phyloP scores from a whole-genome alignment of 1,139 yeast species.

The Suhomyces yuchorum region DNA sequence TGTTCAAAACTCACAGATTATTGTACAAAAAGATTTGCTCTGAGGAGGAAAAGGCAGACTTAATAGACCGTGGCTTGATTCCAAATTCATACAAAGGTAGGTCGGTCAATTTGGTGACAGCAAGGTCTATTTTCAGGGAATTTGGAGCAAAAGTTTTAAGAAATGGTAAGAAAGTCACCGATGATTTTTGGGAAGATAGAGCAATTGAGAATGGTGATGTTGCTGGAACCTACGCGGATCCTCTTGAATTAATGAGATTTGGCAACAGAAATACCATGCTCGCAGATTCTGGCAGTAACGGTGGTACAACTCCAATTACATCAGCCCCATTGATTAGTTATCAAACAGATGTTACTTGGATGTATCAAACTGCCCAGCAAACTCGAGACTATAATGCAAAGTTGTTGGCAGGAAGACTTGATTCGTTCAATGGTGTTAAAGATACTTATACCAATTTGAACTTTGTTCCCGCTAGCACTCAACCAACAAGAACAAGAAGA shows the following conservation, averaged over 20 bases:
- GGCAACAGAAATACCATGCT: constrained; percentile 16
- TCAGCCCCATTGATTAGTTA: constrained; percentile 46
- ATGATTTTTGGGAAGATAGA: constrained; percentile 85
- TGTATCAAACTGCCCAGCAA: constrained; percentile 79
- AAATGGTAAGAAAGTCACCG: constrained; percentile 79
- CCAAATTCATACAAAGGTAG: constrained; percentile 93
- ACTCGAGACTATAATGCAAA: constrained; percentile 69
- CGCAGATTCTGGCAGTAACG: constrained; percentile 17
- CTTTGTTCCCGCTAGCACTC: constrained; percentile 75
- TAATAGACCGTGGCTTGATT: constrained; percentile 78
- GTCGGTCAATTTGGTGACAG: constrained; percentile 86
- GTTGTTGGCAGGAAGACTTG: constrained; percentile 60
- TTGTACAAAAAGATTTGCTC: constrained; percentile 74
- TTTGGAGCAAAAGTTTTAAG: constrained; percentile 85
- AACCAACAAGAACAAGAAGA: constrained; percentile 53
- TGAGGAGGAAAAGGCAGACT: constrained; percentile 78
- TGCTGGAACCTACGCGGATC: constrained; percentile 83
- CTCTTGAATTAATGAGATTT: constrained; percentile 49
- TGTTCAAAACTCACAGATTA: constrained; percentile 80
- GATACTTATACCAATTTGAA: constrained; percentile 83
- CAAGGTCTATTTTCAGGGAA: constrained; percentile 85
- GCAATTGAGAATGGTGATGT: constrained; percentile 71
- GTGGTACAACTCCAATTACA: constrained; percentile 35
- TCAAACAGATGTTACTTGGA: constrained; percentile 78
- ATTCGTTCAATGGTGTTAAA: constrained; percentile 57